Conservation (phyloP, 495 filamentous ascomycete species). For the Thermochaetoides thermophila region DNA sequence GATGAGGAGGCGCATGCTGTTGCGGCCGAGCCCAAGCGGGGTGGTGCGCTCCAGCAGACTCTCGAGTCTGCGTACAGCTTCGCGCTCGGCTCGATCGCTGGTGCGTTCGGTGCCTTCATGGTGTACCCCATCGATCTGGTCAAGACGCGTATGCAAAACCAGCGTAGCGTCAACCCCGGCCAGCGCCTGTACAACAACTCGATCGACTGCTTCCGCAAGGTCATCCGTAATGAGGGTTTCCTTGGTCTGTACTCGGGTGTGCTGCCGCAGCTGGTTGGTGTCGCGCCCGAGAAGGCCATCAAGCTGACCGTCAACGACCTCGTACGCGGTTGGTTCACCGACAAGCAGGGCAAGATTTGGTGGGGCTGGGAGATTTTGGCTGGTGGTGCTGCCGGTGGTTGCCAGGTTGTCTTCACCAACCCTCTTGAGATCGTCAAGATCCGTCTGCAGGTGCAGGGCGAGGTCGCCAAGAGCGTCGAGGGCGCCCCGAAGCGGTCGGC, state of each 20-base stretch:
- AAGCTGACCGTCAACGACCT: conserved; percentile 97
- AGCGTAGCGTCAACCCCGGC: conserved; percentile 65
- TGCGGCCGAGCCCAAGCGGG: conserved; percentile 26
- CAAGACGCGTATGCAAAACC: conserved; percentile 98
- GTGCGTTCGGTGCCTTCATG: conserved; percentile 96
- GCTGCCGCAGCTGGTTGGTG: conserved; percentile 85
- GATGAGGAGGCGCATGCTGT: conserved; percentile 25
- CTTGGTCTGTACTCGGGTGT: conserved; percentile 85
- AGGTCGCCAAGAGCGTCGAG: conserved; percentile 78
- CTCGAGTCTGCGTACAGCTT: conserved; percentile 83
- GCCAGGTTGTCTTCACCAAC: conserved; percentile 97
- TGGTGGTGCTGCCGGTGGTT: conserved; percentile 80
- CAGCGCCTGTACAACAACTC: conserved; percentile 92
- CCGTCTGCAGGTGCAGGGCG: conserved; percentile 91
- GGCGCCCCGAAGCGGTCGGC: conserved; percentile 75
- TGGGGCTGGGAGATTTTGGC: conserved; percentile 62
- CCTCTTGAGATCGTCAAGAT: conserved; percentile 99
- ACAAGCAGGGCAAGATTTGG: conserved; percentile 62
- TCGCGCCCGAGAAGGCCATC: conserved; percentile 97
- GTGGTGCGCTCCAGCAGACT: conserved; percentile 40
- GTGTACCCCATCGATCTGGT: conserved; percentile 98
- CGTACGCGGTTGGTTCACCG: conserved; percentile 61
- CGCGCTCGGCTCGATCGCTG: conserved; percentile 70
- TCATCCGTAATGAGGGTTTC: conserved; percentile 83
- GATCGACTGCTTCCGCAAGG: conserved; percentile 80